Percentiles rank a stretch among this genome's conserved stretches.
Conservation (phyloP, 139 green algal species). For the Volvox reticuliferus region DNA sequence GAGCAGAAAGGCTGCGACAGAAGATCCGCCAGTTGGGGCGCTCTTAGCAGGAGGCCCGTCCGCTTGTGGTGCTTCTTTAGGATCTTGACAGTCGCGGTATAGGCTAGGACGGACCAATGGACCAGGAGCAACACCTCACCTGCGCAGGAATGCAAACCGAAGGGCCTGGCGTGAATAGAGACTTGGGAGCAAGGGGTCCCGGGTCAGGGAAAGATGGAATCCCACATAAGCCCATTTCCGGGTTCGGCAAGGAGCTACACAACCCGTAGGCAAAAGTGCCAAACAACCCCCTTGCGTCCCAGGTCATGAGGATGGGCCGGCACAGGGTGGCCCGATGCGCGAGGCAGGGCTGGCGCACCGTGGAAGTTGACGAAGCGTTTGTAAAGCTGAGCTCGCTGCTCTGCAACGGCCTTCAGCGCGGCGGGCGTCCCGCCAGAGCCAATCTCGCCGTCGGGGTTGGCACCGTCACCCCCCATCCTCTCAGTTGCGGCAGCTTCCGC, state of each 20-base stretch:
- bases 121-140: constrained; percentile 86
- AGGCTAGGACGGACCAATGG: constrained; percentile 86
- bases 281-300: no score
- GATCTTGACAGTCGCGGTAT: constrained; percentile 88
- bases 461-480: neutral
- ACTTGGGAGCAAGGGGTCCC: no score
- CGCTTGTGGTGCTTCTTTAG: constrained; percentile 94
- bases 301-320: no score
- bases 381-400: constrained; percentile 50
- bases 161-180: no score
- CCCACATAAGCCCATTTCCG: no score
- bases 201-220: no score
- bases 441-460: neutral
- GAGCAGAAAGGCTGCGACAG: constrained; percentile 86
- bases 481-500: constrained; percentile 15
- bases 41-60: constrained; percentile 74
- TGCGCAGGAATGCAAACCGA: neutral
- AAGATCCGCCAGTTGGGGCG: constrained; percentile 79
- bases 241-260: no score
- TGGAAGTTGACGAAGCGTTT: constrained; percentile 83
- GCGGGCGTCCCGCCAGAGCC: neutral
- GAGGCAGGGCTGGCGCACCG: neutral
- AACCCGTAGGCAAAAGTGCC: no score
- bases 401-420: constrained; percentile 4
- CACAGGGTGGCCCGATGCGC: no score